Percentiles rank a stretch among this genome's conserved stretches.
phyloP scores from a whole-genome alignment of 805 yeast genomes.

The Clavispora phyllophila region DNA sequence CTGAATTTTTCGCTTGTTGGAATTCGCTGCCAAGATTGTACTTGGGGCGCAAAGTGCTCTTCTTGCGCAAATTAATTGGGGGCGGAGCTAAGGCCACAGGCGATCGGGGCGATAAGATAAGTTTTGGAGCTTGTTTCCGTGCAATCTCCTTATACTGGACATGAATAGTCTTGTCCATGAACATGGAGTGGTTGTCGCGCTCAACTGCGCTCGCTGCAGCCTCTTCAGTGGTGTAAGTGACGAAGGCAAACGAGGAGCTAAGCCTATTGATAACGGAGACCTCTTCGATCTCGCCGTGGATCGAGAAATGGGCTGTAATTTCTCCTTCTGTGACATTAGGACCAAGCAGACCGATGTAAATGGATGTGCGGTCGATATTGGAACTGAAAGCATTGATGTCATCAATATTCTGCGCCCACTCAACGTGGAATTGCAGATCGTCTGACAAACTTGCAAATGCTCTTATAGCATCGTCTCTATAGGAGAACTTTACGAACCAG shows the following conservation, averaged over 20 bases:
- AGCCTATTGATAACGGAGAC: conserved; percentile 50
- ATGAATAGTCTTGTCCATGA: conserved; percentile 70
- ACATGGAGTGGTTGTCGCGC: conserved; percentile 74
- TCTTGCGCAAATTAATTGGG: conserved; percentile 52
- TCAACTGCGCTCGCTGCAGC: conserved; percentile 88
- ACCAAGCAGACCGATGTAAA: conserved; percentile 76
- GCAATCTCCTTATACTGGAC: conserved; percentile 74
- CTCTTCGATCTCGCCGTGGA: conserved; percentile 62
- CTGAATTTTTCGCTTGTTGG: background rate
- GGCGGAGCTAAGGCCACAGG: conserved; percentile 65
- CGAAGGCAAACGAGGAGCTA: conserved; percentile 63
- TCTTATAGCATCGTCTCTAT: conserved; percentile 81
- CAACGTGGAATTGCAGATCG: conserved; percentile 53
- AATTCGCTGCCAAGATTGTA: background rate
- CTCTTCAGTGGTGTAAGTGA: conserved; percentile 56
- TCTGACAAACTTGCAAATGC: conserved; percentile 69
- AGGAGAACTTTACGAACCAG: conserved; percentile 78
- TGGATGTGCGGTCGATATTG: conserved; percentile 56
- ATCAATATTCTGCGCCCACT: conserved; percentile 85
- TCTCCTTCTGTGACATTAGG: conserved; percentile 49
- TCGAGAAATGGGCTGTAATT: conserved; percentile 53
- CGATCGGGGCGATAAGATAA: conserved; percentile 20
- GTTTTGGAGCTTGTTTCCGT: conserved; percentile 14
- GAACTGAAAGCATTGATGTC: conserved; percentile 17
- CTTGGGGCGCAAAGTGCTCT: background rate